These are phyloP conservation scores for Ustilaginoidea virens DNA, from an alignment of 2,329 filamentous ascomycete genomes.

Conservation along the genomic window DNA sequence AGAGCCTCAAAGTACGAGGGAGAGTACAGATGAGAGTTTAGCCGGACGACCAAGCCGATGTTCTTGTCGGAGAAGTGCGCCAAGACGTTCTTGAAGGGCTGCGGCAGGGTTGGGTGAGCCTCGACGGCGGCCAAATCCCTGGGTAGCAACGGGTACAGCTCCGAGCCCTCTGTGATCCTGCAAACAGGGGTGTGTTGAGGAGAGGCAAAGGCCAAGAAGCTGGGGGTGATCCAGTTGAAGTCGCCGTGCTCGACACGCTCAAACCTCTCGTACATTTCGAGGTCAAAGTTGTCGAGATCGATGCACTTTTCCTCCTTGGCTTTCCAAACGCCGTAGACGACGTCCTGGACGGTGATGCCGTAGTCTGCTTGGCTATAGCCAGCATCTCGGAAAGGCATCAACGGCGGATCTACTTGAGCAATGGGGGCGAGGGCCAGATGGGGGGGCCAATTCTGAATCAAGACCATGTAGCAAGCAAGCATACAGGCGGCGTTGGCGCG, in stretches of 20 bases:
- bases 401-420: slow-evolving; percentile 86
- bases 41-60: slow-evolving; percentile 81
- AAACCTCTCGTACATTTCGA: slow-evolving; percentile 93
- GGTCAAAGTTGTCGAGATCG: slow-evolving; percentile 81
- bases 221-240: slow-evolving; percentile 97
- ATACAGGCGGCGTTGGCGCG: slow-evolving; percentile 90
- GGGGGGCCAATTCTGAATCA: slow-evolving; percentile 95
- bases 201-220: slow-evolving; percentile 92
- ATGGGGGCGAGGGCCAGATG: slow-evolving; percentile 91
- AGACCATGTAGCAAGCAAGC: slow-evolving; percentile 94
- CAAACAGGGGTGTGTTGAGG: slow-evolving; percentile 69
- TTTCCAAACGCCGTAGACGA: slow-evolving; percentile 97
- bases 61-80: slow-evolving; percentile 76
- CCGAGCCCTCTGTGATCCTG: slow-evolving; percentile 56
- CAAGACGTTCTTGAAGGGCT: slow-evolving; percentile 91
- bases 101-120: slow-evolving; percentile 53
- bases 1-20: slow-evolving; percentile 94
- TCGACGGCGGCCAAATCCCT: slow-evolving; percentile 60
- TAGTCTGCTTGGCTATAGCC: slow-evolving; percentile 98
- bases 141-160: slow-evolving; percentile 60
- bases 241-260: slow-evolving; percentile 96
- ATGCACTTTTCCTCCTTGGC: slow-evolving; percentile 93
- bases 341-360: slow-evolving; percentile 85
- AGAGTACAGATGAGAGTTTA: slow-evolving; percentile 93
- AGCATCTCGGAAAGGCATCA: slow-evolving; percentile 98